Evolutionary conservation across 2,329 filamentous ascomycete genomes (phyloP).

Genomic region (Leptographium lundbergii): DNA sequence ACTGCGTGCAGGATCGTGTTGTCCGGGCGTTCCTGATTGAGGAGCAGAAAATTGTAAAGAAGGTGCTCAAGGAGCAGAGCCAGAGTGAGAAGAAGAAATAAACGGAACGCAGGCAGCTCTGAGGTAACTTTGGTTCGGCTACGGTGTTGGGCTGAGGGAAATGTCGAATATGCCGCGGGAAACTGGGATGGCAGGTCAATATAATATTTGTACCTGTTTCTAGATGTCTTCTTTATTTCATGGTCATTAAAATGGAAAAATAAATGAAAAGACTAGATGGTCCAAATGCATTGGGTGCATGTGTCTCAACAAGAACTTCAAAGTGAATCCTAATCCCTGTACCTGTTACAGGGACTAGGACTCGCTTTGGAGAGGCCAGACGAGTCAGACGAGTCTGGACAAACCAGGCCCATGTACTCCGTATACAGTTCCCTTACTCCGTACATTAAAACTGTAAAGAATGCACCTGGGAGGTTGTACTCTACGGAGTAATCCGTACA

Average conservation of each 20-base stretch:
- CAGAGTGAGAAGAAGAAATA: constrained; percentile 14
- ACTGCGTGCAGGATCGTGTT: constrained; percentile 96
- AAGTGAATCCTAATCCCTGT: too few relatives aligned
- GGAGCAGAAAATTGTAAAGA: constrained; percentile 99
- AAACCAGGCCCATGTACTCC: too few relatives aligned
- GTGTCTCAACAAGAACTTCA: not conserved
- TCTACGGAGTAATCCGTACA: too few relatives aligned
- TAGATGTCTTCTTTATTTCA: not conserved
- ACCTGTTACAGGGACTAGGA: too few relatives aligned
- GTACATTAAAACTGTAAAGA: too few relatives aligned
- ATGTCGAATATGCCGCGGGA: not conserved
- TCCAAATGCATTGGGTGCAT: not conserved
- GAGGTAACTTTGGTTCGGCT: not conserved
- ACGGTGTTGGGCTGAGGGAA: not conserved
- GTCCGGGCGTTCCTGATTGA: constrained; percentile 98
- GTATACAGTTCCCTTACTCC: too few relatives aligned
- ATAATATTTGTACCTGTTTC: not conserved
- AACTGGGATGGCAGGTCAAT: not conserved
- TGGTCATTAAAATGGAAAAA: constrained; percentile 5
- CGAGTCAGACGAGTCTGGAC: too few relatives aligned
- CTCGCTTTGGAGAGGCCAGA: too few relatives aligned
- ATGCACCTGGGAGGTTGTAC: too few relatives aligned
- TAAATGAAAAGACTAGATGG: not conserved
- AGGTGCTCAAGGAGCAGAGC: constrained; percentile 95
- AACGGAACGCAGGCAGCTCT: not conserved